A percentile compares a stretch with the other conserved stretches of the same genome.
These are phyloP conservation scores for Phialophora chinensis DNA, from an alignment of 2,329 filamentous ascomycete genomes.

Conservation along the genomic window DNA sequence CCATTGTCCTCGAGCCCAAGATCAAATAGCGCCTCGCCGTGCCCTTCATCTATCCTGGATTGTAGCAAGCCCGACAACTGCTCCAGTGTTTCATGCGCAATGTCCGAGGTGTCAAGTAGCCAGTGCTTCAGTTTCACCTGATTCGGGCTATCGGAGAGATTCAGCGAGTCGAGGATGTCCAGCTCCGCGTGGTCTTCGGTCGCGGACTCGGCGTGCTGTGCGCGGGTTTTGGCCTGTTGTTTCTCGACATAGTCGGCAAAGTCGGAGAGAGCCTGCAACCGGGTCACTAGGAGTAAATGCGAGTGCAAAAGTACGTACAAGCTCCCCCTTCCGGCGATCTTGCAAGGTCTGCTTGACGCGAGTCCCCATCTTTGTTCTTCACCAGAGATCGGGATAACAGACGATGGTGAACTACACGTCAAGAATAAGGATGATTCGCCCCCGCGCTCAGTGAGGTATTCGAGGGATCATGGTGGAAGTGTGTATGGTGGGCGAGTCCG, in stretches of 20 bases:
- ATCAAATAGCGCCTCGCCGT: constrained; percentile 90
- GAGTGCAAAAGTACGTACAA: constrained; percentile 59
- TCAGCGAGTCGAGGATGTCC: constrained; percentile 81
- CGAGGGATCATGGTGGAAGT: constrained; percentile 49
- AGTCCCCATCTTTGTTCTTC: constrained; percentile 54
- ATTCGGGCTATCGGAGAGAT: constrained; percentile 72
- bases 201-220: constrained; percentile 47
- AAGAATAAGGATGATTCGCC: constrained; percentile 42
- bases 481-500: neutral
- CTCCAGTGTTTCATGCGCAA: constrained; percentile 64
- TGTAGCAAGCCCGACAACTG: constrained; percentile 71
- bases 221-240: constrained; percentile 70
- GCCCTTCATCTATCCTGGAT: constrained; percentile 76
- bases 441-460: constrained; percentile 50
- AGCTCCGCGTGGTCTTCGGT: constrained; percentile 82
- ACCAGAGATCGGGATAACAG: neutral
- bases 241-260: constrained; percentile 98
- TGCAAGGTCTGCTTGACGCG: constrained; percentile 68
- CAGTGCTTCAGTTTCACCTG: constrained; percentile 75
- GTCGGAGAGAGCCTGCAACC: constrained; percentile 76
- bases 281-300: constrained; percentile 19
- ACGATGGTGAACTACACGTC: constrained; percentile 9
- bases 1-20: constrained; percentile 89
- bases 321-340: constrained; percentile 85
- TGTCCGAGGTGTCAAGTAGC: constrained; percentile 64